Conservation (phyloP, 768 basidiomycete species). For the Tylopilus subfusipes region DNA sequence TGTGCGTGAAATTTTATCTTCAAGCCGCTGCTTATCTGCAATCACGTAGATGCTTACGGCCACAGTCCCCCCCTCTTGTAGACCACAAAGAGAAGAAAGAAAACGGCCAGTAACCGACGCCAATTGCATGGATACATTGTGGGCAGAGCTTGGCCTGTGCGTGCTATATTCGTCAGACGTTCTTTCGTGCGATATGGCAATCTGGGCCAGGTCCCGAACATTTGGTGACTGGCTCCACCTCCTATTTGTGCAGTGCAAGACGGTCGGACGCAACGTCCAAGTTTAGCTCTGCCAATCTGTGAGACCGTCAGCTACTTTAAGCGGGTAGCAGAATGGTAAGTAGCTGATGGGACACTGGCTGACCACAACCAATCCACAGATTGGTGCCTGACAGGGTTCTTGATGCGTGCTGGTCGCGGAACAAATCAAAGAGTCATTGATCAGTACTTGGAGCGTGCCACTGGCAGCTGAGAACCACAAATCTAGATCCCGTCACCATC, state of each 20-base stretch:
- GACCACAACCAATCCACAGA: background rate
- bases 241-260: background rate
- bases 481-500: too few relatives aligned
- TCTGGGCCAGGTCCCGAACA: background rate
- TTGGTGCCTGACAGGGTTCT: too few relatives aligned
- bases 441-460: background rate
- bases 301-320: background rate
- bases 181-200: background rate
- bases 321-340: too few relatives aligned
- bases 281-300: background rate
- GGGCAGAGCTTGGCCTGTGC: background rate
- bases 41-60: background rate
- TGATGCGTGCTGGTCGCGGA: background rate
- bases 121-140: background rate
- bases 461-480: background rate
- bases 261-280: background rate
- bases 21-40: background rate
- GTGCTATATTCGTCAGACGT: background rate
- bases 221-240: background rate
- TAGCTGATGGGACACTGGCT: background rate
- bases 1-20: too few relatives aligned
- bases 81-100: background rate
- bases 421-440: background rate
- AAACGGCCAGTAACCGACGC: background rate
- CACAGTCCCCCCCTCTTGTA: background rate